Evolutionary conservation across 106 monocot species (phyloP).

Genomic region (Dioscorea alata): DNA sequence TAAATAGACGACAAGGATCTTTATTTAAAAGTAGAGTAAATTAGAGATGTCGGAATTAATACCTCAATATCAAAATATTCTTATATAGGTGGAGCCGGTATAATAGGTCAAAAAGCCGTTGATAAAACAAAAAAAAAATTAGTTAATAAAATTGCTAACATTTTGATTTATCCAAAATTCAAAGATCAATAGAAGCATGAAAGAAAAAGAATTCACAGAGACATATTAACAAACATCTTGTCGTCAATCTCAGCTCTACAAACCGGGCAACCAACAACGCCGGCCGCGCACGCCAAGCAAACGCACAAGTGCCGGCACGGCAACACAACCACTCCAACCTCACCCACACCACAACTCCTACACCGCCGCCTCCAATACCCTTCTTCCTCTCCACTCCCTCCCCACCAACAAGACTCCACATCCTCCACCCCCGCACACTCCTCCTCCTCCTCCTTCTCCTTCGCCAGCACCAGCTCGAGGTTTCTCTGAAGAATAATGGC

Average conservation of each 20-base stretch:
- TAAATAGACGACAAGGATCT: no score
- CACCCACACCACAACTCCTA: conserved; percentile 4
- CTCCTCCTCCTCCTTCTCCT: background rate
- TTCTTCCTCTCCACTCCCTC: background rate
- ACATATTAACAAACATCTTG: conserved; percentile 9
- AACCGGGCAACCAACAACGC: conserved; percentile 2
- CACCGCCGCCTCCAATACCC: background rate
- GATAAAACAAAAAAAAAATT: no score
- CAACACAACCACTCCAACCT: conserved; percentile 7
- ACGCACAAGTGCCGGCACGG: conserved; percentile 20
- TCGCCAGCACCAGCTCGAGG: conserved; percentile 42
- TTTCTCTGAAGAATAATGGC: conserved; percentile 41
- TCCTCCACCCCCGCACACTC: background rate
- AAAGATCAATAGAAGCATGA: no score
- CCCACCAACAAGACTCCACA: conserved; percentile 17
- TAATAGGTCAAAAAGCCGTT: no score
- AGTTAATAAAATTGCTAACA: no score
- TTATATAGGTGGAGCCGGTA: no score
- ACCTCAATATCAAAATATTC: no score
- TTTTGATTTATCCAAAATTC: background rate
- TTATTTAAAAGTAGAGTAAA: no score
- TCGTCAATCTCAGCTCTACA: conserved; percentile 6
- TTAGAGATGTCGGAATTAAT: no score
- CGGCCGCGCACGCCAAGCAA: conserved; percentile 12
- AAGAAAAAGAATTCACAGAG: background rate